These are phyloP conservation scores for Coemansia biformis DNA, from an alignment of 192 early-diverging fungal species.

Conservation along the genomic window DNA sequence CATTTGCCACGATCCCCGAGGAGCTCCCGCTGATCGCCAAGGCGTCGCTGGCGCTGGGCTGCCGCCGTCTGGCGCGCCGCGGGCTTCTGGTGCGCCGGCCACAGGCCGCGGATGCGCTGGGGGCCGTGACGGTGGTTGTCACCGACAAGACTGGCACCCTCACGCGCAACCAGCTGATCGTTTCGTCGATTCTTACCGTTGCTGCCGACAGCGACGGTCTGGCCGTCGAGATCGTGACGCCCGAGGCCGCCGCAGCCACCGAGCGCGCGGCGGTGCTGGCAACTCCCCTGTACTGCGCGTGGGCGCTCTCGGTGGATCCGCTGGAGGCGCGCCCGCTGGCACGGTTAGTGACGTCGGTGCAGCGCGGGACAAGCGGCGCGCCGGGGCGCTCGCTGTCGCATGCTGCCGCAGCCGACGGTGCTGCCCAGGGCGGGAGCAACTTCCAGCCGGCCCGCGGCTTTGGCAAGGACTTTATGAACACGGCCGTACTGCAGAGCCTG, in stretches of 20 bases:
- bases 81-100: conserved; percentile 61
- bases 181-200: conserved; percentile 33
- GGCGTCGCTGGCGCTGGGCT: conserved; percentile 29
- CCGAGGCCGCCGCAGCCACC: conserved; percentile 16
- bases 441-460: conserved; percentile 28
- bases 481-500: conserved; percentile 27
- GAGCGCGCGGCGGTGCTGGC: conserved; percentile 25
- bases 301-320: conserved; percentile 43
- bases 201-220: conserved; percentile 7
- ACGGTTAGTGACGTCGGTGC: conserved; percentile 7
- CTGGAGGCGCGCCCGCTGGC: conserved; percentile 28
- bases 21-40: conserved; percentile 48
- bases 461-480: conserved; percentile 44
- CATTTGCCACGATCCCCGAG: conserved; percentile 49
- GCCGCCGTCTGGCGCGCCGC: conserved; percentile 30
- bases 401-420: too few relatives aligned
- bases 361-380: neutral
- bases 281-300: conserved; percentile 27
- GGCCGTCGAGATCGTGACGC: conserved; percentile 37
- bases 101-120: conserved; percentile 60
- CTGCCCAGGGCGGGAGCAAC: neutral
- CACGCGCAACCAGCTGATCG: conserved; percentile 59
- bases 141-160: conserved; percentile 74
- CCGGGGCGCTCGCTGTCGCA: too few relatives aligned
- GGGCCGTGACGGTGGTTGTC: conserved; percentile 58